Base-by-base conservation (phyloP, 768 basidiomycete species). In the Chalciporus sphaerocephalus region DNA sequence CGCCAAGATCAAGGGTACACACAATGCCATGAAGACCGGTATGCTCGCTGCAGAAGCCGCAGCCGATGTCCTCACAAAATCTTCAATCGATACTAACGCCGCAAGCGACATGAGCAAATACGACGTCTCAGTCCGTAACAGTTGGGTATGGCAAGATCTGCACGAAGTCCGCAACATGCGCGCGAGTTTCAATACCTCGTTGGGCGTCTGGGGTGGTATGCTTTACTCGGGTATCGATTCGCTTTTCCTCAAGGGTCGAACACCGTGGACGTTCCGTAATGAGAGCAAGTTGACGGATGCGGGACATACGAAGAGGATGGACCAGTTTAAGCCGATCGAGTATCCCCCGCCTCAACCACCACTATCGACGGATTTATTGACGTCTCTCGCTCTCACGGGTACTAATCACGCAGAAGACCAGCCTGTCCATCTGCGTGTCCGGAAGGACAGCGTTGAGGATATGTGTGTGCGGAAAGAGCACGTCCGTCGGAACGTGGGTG, bases 381-480 rank as follows among this genome's bases (percentile, higher is more conserved):
- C 92, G 0, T 87, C 87, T 25, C 77, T 99, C 28, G 76, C 88
- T 3, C 75, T 96, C 35, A 96, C 95, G 6, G 90, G 88, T 0
- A 97, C 95, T 13, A 95, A 95, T 60, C 95, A 98, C 59, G 84
- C 87, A n/a, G 95, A 99, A 63, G 92, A 97, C 63, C 92, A 97
- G 63, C 92, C 86, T 3, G 72, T 91, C 12, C 96, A 99, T 67
- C 72, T 98, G 38, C 75, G 86, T 24, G 79, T 96, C 62, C 82
- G 68, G 36, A 57, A 56, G 47, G 55, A 63, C 25, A 43, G 30
- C 5, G 13, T 61, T 7, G 77, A 79, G 39, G 78, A 76, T 33
- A 55, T 70, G 11, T 62, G 63, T 20, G 62, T 73, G 24, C 68
- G 80, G 40, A 68, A 68, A 38, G 71, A 78, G 18, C 95, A 98